phyloP scores from a whole-genome alignment of 805 yeast genomes.

The Saturnispora sanitii region DNA sequence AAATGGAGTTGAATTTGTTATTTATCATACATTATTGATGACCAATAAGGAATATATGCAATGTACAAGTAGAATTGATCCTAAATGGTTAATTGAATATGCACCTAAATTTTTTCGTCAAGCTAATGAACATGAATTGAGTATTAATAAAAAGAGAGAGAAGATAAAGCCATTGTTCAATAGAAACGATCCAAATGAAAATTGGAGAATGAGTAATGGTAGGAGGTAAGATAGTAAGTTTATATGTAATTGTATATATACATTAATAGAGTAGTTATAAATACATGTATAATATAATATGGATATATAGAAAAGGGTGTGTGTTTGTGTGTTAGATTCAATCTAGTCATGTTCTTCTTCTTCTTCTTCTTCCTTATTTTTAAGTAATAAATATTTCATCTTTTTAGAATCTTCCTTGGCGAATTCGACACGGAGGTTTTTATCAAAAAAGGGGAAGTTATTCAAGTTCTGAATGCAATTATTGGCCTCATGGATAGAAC shows the following conservation, averaged over 20 bases:
- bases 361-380: not conserved
- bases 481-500: constrained; percentile 39
- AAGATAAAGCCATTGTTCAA: constrained; percentile 68
- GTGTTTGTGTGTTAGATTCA: not conserved
- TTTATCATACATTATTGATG: constrained; percentile 72
- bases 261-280: not conserved
- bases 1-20: constrained; percentile 56
- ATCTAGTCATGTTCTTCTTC: too few relatives aligned
- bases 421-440: constrained; percentile 36
- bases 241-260: not conserved
- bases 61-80: constrained; percentile 72
- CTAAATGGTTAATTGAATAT: constrained; percentile 62
- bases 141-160: constrained; percentile 45
- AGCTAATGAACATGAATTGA: constrained; percentile 40
- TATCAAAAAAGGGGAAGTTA: constrained; percentile 42
- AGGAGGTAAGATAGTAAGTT: constrained; percentile 15
- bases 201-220: constrained; percentile 64
- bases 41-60: constrained; percentile 91
- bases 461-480: constrained; percentile 41
- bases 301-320: not conserved
- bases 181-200: constrained; percentile 47
- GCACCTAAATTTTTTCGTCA: constrained; percentile 70
- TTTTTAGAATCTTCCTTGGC: constrained; percentile 27
- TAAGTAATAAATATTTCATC: constrained; percentile 8
- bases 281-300: not conserved